These are phyloP conservation scores for Phytophthora quininea DNA, from an alignment of 352 stramenopile species.

Conservation along the genomic window DNA sequence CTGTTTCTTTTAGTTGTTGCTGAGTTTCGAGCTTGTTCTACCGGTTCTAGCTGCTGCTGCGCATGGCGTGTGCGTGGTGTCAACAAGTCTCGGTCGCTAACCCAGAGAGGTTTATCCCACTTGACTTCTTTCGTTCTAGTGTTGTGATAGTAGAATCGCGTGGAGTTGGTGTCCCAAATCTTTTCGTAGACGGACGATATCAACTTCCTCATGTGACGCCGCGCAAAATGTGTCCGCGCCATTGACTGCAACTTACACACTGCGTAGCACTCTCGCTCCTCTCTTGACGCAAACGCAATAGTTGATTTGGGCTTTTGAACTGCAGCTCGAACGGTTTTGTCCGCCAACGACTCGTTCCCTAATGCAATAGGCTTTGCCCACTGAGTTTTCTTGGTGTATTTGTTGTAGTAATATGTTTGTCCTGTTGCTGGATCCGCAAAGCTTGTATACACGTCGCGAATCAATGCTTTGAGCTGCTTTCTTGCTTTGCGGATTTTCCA, in stretches of 20 bases:
- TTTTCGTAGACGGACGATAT: constrained; percentile 84
- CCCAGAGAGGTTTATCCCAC: constrained; percentile 72
- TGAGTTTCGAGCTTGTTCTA: background rate
- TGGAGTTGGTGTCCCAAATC: constrained; percentile 61
- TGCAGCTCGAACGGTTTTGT: background rate
- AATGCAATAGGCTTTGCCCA: constrained; percentile 69
- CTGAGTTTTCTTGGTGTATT: constrained; percentile 61
- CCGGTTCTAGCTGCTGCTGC: constrained; percentile 7
- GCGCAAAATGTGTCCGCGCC: constrained; percentile 51
- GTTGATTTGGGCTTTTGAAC: constrained; percentile 10
- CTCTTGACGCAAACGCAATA: constrained; percentile 26
- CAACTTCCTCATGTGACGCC: constrained; percentile 54
- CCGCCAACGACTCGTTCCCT: constrained; percentile 27
- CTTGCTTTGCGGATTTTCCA: constrained; percentile 71
- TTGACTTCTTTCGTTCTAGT: constrained; percentile 68
- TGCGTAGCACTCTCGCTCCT: constrained; percentile 38
- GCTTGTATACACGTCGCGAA: constrained; percentile 63
- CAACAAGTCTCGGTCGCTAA: constrained; percentile 64
- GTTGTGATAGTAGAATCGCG: constrained; percentile 85
- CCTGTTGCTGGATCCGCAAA: constrained; percentile 67
- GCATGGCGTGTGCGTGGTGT: constrained; percentile 53
- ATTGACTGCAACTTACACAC: constrained; percentile 61
- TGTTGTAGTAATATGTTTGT: constrained; percentile 86
- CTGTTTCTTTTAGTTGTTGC: background rate
- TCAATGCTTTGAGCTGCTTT: constrained; percentile 67